phyloP scores from a whole-genome alignment of 495 filamentous ascomycete species.

The Neurospora sp. region DNA sequence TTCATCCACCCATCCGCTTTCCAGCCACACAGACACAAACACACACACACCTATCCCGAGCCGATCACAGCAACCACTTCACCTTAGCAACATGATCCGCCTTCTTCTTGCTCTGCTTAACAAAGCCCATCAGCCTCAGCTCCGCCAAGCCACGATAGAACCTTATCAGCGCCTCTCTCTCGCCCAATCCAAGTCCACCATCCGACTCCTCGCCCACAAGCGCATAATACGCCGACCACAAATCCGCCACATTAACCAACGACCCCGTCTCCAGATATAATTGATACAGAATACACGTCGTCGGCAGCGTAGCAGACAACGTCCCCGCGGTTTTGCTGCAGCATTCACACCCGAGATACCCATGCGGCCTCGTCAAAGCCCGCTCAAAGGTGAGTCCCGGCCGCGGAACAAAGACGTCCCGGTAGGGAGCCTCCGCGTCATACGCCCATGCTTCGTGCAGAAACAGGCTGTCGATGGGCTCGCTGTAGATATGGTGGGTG shows the following conservation, averaged over 20 bases:
- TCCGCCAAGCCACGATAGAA: conserved; percentile 83
- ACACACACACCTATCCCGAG: not conserved
- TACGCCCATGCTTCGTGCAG: conserved; percentile 78
- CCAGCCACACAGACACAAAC: not conserved
- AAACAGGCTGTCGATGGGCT: conserved; percentile 53
- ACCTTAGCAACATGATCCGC: conserved; percentile 82
- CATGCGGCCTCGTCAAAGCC: conserved; percentile 67
- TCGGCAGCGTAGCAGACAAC: conserved; percentile 56
- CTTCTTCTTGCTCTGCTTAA: conserved; percentile 86
- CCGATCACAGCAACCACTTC: conserved; percentile 28
- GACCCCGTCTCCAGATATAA: conserved; percentile 83
- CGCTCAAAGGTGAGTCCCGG: conserved; percentile 72
- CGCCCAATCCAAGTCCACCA: conserved; percentile 26
- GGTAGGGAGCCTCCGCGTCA: conserved; percentile 68
- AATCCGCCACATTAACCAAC: conserved; percentile 77
- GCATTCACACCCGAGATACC: conserved; percentile 75
- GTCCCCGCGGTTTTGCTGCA: conserved; percentile 36
- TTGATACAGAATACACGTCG: conserved; percentile 78
- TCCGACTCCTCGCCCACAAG: conserved; percentile 54
- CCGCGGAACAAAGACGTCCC: conserved; percentile 72
- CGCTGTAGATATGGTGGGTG: conserved; percentile 43
- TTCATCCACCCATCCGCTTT: conserved; percentile 1
- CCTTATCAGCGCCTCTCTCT: conserved; percentile 49
- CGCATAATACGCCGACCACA: conserved; percentile 80
- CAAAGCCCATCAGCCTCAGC: conserved; percentile 70